Percentiles rank a stretch among this genome's conserved stretches.
These are phyloP conservation scores for Cladophialophora immunda DNA, from an alignment of 2,329 filamentous ascomycete genomes.

Conservation along the genomic window DNA sequence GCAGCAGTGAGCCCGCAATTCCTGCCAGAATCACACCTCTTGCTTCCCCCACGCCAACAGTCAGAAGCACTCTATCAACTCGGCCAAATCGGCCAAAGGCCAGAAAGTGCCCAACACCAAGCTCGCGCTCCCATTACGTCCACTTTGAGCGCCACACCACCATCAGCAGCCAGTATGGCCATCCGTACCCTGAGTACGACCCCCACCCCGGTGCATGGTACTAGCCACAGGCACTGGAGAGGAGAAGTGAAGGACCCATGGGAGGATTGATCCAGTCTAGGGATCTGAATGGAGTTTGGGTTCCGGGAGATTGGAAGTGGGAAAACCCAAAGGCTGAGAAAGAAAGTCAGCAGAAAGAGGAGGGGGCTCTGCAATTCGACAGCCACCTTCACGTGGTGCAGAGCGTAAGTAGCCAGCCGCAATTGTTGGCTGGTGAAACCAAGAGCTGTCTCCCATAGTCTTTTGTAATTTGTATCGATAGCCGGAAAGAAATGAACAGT, in stretches of 20 bases:
- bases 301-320: not conserved
- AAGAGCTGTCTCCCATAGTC: not conserved
- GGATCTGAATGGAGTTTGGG: not conserved
- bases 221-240: not conserved
- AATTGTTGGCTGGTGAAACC: slow-evolving; percentile 4
- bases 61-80: not conserved
- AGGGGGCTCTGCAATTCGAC: not conserved
- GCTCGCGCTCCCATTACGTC: not conserved
- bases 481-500: not conserved
- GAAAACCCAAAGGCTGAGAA: not conserved
- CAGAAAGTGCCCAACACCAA: not conserved
- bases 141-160: not conserved
- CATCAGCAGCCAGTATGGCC: slow-evolving; percentile 6
- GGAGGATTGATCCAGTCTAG: not conserved
- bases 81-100: not conserved
- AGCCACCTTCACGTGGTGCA: slow-evolving; percentile 3
- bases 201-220: not conserved
- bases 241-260: not conserved
- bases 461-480: not conserved
- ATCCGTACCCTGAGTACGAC: slow-evolving; percentile 2
- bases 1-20: not conserved
- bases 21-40: not conserved
- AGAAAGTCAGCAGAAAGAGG: slow-evolving; percentile 1
- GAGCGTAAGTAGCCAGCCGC: slow-evolving; percentile 5
- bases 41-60: not conserved